These are phyloP conservation scores for Caloboletus inedulis DNA, from an alignment of 1,284 basidiomycete species.

Conservation along the genomic window DNA sequence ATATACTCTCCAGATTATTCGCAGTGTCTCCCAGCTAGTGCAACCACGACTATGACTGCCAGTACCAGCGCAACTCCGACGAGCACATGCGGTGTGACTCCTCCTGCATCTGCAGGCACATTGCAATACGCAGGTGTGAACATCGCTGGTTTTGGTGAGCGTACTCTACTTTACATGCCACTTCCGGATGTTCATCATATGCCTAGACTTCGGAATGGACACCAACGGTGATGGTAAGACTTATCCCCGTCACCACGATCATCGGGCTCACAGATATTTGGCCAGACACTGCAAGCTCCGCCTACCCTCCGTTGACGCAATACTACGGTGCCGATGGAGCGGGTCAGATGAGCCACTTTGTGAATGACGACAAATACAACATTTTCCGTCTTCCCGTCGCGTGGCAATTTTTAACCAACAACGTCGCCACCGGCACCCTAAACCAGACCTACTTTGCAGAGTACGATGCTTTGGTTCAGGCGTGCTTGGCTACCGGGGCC, in stretches of 20 bases:
- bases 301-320: slow-evolving; percentile 9
- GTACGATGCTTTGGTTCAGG: slow-evolving; percentile 12
- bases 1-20: slow-evolving; percentile 10
- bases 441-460: slow-evolving; percentile 8
- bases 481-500: slow-evolving; percentile 12
- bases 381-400: slow-evolving; percentile 51
- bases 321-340: slow-evolving; percentile 38
- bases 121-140: slow-evolving; percentile 13
- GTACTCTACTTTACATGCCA: background rate
- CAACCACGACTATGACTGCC: background rate
- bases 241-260: background rate
- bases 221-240: slow-evolving; percentile 10
- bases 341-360: slow-evolving; percentile 58
- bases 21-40: slow-evolving; percentile 6
- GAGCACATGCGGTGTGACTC: background rate
- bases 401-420: slow-evolving; percentile 58
- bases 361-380: slow-evolving; percentile 48
- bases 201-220: slow-evolving; percentile 13
- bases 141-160: slow-evolving; percentile 18
- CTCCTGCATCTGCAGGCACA: slow-evolving; percentile 8
- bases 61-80: background rate
- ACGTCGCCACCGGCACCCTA: slow-evolving; percentile 46
- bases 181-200: background rate
- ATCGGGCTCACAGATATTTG: background rate
- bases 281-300: slow-evolving; percentile 9